Evolutionary conservation across 371 early-diverging fungal genomes (phyloP), one percentile per base, ranked within the genome.

Genomic region (Saksenaea vasiformis): DNA sequence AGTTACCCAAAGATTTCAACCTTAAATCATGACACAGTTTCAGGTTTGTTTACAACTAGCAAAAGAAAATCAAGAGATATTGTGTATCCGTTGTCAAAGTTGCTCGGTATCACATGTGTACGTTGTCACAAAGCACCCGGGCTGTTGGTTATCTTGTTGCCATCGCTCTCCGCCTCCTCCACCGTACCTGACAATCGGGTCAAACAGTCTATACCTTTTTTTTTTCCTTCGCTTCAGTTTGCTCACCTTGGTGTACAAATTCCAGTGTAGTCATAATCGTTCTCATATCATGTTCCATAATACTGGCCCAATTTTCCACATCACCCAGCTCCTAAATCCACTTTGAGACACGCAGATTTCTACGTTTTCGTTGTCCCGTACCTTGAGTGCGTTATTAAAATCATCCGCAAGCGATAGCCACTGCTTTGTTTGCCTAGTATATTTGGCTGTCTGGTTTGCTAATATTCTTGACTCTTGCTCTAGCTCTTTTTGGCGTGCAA

Each of bases 271-370:
- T 36, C 71, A 71, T 71, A 34, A 67, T 59, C 15, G 71, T 62
- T 22, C 62, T 35, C 71, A 71, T 71, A 65, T 71, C 67, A 19
- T 67, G 61, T 34, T 71, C 67, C 67, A 67, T 71, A 14, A 87
- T 85, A 34, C 78, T 74, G 0, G 90, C 89, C 94, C 94, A 93
- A 68, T 90, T 90, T 62, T 86, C 78, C n/a, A 92, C 87, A 69
- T 92, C 91, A 22, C 94, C 94, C 8, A 93, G 77, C 66, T 91
- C 91, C 87, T 90, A 71, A 28, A 10, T 0, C 26, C 47, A 19
- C 7, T 4, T 34, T 26, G 31, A 54, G 62, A 24, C 22, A 17
- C 47, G 37, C n/a, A 36, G 9, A 15, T 41, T 41, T 27, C n/a
- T 13, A 58, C 14, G 24, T 10, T 9, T 55, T 27, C 26, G 15